phyloP scores from a whole-genome alignment of 352 stramenopile species.

The Achlya hypogyna region DNA sequence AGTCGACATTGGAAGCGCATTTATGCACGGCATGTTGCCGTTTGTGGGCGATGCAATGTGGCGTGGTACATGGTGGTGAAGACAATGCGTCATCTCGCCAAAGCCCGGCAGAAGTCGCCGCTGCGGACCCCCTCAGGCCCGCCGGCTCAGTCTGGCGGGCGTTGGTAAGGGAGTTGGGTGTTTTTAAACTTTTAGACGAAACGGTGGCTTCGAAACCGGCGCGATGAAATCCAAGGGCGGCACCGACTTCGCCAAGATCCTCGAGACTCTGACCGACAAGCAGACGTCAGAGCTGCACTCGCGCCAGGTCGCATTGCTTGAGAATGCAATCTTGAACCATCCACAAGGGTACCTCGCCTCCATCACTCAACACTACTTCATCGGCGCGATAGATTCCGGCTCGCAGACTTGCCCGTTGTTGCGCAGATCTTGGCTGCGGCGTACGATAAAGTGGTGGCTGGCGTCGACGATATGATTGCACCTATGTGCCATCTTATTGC shows the following conservation, averaged over 20 bases:
- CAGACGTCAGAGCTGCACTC: constrained; percentile 56
- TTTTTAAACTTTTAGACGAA: background rate
- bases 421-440: constrained; percentile 44
- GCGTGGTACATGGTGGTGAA: no score
- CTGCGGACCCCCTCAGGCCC: no score
- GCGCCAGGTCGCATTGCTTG: constrained; percentile 59
- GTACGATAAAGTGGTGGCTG: constrained; percentile 25
- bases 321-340: constrained; percentile 70
- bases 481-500: background rate
- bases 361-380: no score
- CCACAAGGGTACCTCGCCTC: constrained; percentile 35
- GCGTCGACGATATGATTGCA: background rate
- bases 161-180: background rate
- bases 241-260: constrained; percentile 12
- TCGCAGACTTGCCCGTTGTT: constrained; percentile 51
- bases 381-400: constrained; percentile 45
- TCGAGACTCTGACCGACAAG: constrained; percentile 15
- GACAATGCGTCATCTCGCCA: no score
- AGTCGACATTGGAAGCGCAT: no score
- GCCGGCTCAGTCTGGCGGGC: no score
- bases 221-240: constrained; percentile 9
- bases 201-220: background rate
- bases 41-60: no score
- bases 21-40: no score
- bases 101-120: no score